These are phyloP conservation scores for Aspergillus incahuasiensis DNA, from an alignment of 495 filamentous ascomycete genomes.

Conservation along the genomic window DNA sequence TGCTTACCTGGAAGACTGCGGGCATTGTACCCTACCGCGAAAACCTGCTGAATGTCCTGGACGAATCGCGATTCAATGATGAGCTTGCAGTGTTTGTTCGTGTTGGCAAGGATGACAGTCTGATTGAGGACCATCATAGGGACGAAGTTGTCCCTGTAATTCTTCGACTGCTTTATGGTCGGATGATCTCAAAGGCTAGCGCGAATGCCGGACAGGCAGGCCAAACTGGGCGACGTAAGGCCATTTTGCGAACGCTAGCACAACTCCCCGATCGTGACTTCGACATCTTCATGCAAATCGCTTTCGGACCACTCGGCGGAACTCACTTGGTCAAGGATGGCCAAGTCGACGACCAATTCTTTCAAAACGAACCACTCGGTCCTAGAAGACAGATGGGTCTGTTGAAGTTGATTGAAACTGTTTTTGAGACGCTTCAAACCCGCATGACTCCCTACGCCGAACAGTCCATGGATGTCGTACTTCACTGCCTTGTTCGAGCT, in stretches of 20 bases:
- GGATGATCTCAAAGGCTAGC: conserved; percentile 78
- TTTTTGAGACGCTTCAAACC: conserved; percentile 75
- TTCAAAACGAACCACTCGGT: conserved; percentile 52
- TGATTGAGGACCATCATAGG: conserved; percentile 69
- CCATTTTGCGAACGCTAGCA: conserved; percentile 57
- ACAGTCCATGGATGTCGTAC: conserved; percentile 63
- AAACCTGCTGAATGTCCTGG: conserved; percentile 79
- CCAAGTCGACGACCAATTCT: conserved; percentile 41
- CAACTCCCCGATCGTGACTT: conserved; percentile 62
- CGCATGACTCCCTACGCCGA: conserved; percentile 58
- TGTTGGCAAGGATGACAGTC: conserved; percentile 60
- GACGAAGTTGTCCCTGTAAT: conserved; percentile 73
- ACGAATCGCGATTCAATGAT: conserved; percentile 88
- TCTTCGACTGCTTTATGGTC: conserved; percentile 83
- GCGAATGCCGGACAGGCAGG: conserved; percentile 43
- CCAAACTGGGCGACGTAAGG: conserved; percentile 62
- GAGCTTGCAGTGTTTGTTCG: conserved; percentile 84
- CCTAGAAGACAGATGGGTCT: conserved; percentile 80
- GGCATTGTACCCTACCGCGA: conserved; percentile 76
- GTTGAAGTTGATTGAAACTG: conserved; percentile 83
- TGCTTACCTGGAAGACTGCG: conserved; percentile 82
- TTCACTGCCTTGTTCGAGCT: conserved; percentile 75
- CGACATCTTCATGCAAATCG: conserved; percentile 74
- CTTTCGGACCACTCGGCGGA: conserved; percentile 63
- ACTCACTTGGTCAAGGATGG: conserved; percentile 52